phyloP scores from a whole-genome alignment of 1,139 yeast species.

The Suhomyces taliae region DNA sequence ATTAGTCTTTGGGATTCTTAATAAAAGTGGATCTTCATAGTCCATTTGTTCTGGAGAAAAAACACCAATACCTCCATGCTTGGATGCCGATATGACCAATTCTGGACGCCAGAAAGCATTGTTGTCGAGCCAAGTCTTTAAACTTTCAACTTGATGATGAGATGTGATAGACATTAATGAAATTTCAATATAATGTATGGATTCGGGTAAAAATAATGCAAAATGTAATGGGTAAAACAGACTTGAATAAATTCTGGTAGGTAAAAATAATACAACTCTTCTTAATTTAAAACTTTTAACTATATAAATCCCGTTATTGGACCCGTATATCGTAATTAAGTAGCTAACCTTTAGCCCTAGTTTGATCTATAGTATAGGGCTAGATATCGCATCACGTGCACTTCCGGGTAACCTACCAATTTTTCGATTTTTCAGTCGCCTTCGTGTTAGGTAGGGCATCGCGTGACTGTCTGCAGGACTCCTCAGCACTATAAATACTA shows the following conservation, averaged over 20 bases:
- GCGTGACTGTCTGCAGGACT: constrained; percentile 7
- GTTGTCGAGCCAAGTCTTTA: constrained; percentile 43
- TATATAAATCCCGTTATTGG: no score
- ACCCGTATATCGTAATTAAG: no score
- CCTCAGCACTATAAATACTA: constrained; percentile 14
- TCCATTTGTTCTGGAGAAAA: constrained; percentile 41
- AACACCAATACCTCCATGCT: constrained; percentile 73
- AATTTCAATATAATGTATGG: neutral
- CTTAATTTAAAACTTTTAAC: no score
- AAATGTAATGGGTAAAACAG: no score
- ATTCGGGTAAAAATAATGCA: neutral
- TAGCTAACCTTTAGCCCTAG: constrained; percentile 1
- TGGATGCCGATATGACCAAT: constrained; percentile 49
- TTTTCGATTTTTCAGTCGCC: neutral
- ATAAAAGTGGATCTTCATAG: constrained; percentile 30
- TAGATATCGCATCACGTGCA: constrained; percentile 3
- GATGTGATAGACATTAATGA: constrained; percentile 5
- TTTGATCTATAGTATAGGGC: constrained; percentile 4
- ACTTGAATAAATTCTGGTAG: no score
- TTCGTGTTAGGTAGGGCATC: neutral
- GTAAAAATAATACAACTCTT: no score
- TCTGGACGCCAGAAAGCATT: constrained; percentile 53
- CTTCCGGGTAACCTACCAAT: constrained; percentile 14
- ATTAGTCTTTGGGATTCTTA: constrained; percentile 52
- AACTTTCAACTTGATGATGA: neutral